Evolutionary conservation across 805 yeast species (phyloP), one percentile per base, ranked within the genome.

Genomic region (Wickerhamomyces strasburgensis): DNA sequence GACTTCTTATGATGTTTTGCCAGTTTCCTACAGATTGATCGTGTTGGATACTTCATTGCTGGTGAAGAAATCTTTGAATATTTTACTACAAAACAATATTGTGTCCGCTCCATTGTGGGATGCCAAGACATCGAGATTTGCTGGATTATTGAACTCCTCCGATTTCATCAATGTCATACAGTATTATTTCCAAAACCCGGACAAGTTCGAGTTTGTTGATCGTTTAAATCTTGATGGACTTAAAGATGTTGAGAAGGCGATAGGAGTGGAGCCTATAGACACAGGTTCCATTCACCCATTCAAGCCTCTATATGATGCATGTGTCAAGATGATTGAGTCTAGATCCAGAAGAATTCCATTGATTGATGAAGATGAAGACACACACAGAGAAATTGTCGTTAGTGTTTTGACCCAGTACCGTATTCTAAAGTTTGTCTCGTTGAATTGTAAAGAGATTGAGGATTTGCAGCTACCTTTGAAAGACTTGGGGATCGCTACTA

Each of bases 21-120:
- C 99, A 3, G 98, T 93, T 25, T 82, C 95, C 15, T 93, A 90
- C 60, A 71, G 97, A 50, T 71, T 93, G 52, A 84, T 93, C 38
- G 98, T 93, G 32, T 75, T 93, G 51, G 99, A 93, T 58, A 89
- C 98, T 2, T 78, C 96, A 5, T 67, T 93, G 33, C 65, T 87
- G 39, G 95, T 93, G 27, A 89, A 90, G 62, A 87, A 90, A 57
- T 84, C 96, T 5, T 69, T 93, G 54, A 88, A 87, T 47, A 89
- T 94, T 19, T 64, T 93, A 43, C 68, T 93, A 35, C 98, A 93
- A 57, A 93, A 93, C 60, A 85, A 86, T 57, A 87, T 93, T 53
- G 97, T 93, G 23, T 82, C 95, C 37, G 98, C 98, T 5, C 98
- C 99, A 3, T 67, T 93, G 35, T 93, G 99, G 99, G 85, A 90